Base-by-base conservation (phyloP, 441 rosid species). In the Theobroma grandiflorum region DNA sequence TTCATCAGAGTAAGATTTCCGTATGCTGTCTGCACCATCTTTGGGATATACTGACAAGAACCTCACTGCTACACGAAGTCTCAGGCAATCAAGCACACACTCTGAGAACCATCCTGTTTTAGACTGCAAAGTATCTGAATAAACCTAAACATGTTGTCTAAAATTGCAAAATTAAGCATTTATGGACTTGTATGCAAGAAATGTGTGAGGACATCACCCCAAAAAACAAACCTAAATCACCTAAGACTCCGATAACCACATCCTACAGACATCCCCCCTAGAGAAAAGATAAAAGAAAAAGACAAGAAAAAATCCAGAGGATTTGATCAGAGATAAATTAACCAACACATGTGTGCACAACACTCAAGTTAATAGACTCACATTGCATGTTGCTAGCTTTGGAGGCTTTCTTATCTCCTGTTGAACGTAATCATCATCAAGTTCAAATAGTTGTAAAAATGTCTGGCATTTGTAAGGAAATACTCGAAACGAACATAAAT, bases 41-140 rank as follows among this genome's bases (percentile, higher is more conserved):
- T 87, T 86, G 11, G 98, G 97, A 82, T 84, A 97, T 47, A 93
- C 87, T 73, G 97, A 90, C 79, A 97, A 85, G 86, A 93, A 95
- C 86, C 93, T 90, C 85, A 94, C 83, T 88, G 93, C 90, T 49
- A 94, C 90, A 68, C 96, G 91, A 76, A 86, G 89, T 84, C 98
- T 92, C 78, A 95, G 85, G 83, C 92, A 87, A 80, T 93, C 98
- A 82, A 93, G 92, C 83, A 89, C 78, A 52, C 89, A 82, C 72
- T 83, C 92, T 6, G 88, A 88, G 86, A 97, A 95, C 99, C 99
- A 97, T 81, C 99, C 98, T 71, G 97, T 88, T 92, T 84, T 91
- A 79, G 86, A 86, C 99, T 95, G 87, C 81, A 79, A 88, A 89
- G 47, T 18, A 75, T n/a, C 20, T 77, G 20, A 76, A 45, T 62